A percentile compares a stretch with the other conserved stretches of the same genome.
These are phyloP conservation scores for Adansonia rubrostipa DNA, from an alignment of 441 rosid species.

Conservation along the genomic window DNA sequence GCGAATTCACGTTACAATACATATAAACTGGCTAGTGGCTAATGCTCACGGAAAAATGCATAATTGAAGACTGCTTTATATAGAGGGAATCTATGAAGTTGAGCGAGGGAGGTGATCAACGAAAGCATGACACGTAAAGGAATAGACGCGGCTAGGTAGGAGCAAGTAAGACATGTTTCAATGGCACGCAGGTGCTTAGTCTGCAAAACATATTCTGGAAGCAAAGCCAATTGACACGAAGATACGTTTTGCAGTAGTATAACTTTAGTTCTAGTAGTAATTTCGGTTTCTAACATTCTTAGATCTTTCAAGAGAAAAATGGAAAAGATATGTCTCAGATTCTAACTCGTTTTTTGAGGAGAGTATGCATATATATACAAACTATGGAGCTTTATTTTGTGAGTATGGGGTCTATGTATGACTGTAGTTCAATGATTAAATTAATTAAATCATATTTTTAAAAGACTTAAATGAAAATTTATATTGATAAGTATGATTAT, in stretches of 20 bases:
- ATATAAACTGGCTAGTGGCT: conserved; percentile 16
- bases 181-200: conserved; percentile 50
- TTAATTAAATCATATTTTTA: too few species aligned
- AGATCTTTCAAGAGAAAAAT: too few species aligned
- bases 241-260: background rate
- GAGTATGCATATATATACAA: too few species aligned
- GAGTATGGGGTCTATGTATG: too few species aligned
- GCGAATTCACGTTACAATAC: background rate
- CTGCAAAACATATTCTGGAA: conserved; percentile 14
- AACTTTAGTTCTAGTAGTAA: background rate
- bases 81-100: conserved; percentile 3
- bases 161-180: conserved; percentile 14
- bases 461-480: too few species aligned
- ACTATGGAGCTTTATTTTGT: too few species aligned
- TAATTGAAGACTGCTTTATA: background rate
- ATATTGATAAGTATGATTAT: too few species aligned
- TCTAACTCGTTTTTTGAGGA: too few species aligned
- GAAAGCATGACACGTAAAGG: conserved; percentile 32
- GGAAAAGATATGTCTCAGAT: too few species aligned
- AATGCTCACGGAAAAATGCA: conserved; percentile 20
- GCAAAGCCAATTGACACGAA: conserved; percentile 32
- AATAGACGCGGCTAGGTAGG: conserved; percentile 36
- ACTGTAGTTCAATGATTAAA: too few species aligned
- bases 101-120: conserved; percentile 15
- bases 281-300: background rate